Conservation (phyloP, 2,329 filamentous ascomycete species). For the Talaromyces sp. region DNA sequence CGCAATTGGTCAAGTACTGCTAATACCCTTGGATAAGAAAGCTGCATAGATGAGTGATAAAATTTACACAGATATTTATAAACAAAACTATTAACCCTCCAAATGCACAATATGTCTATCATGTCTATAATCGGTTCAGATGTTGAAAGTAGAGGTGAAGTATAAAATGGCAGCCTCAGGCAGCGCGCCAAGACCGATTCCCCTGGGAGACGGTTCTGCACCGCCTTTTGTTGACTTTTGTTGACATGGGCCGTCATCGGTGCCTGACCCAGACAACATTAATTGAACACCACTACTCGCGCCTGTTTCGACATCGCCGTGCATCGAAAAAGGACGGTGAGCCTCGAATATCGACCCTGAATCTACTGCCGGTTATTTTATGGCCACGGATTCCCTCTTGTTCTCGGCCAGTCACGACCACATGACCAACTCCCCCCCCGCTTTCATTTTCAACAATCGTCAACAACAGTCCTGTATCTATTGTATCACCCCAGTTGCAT, state of each 20-base stretch:
- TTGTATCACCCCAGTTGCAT: not conserved
- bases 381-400: not conserved
- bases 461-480: not conserved
- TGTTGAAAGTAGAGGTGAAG: too few relatives aligned
- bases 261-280: not conserved
- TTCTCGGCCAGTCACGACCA: not conserved
- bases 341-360: not conserved
- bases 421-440: conserved; percentile 3
- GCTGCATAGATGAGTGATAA: too few relatives aligned
- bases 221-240: conserved; percentile 10
- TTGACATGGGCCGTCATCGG: conserved; percentile 1
- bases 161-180: not conserved
- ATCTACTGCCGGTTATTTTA: not conserved
- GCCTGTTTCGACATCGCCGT: not conserved
- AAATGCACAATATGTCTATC: too few relatives aligned
- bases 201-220: conserved; percentile 7
- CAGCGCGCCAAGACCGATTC: not conserved
- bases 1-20: too few relatives aligned
- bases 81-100: too few relatives aligned
- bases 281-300: not conserved
- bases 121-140: too few relatives aligned
- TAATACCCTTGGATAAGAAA: too few relatives aligned
- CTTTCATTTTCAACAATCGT: not conserved
- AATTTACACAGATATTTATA: too few relatives aligned
- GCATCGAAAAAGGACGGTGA: not conserved